Conservation (phyloP, 176 grass and related monocot species). For the Eleusine indica region DNA sequence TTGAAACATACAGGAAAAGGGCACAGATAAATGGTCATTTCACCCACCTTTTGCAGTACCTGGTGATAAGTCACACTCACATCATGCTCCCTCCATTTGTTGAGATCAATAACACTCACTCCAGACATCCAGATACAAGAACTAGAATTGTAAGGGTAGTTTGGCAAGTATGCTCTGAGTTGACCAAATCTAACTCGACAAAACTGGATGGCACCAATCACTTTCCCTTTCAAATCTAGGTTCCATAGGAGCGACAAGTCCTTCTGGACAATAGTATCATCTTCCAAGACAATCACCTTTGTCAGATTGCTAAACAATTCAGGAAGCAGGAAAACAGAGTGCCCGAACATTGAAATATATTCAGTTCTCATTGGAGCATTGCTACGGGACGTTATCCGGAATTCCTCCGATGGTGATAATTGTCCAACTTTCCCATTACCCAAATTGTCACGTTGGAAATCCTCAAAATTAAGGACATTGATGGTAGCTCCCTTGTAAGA, state of each 20-base stretch:
- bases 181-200: conserved; percentile 68
- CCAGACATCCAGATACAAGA: conserved; percentile 83
- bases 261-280: conserved; percentile 74
- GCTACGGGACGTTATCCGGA: conserved; percentile 42
- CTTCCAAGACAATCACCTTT: conserved; percentile 76
- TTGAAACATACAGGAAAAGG: conserved; percentile 10
- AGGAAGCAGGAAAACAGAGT: conserved; percentile 74
- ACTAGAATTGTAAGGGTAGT: conserved; percentile 48
- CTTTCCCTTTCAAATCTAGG: conserved; percentile 70
- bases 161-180: conserved; percentile 52
- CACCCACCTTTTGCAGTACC: conserved; percentile 64
- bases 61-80: conserved; percentile 46
- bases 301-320: conserved; percentile 62
- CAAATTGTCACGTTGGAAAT: conserved; percentile 43
- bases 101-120: conserved; percentile 67
- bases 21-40: not conserved
- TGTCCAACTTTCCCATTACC: conserved; percentile 35
- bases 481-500: conserved; percentile 61
- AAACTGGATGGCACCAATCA: conserved; percentile 60
- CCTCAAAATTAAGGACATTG: conserved; percentile 59
- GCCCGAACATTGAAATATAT: conserved; percentile 70
- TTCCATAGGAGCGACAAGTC: conserved; percentile 77
- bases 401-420: conserved; percentile 70
- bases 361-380: conserved; percentile 53
- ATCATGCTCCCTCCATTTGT: conserved; percentile 74